These are phyloP conservation scores for Euclidium syriacum DNA, from an alignment of 345 rosid species.

Conservation along the genomic window DNA sequence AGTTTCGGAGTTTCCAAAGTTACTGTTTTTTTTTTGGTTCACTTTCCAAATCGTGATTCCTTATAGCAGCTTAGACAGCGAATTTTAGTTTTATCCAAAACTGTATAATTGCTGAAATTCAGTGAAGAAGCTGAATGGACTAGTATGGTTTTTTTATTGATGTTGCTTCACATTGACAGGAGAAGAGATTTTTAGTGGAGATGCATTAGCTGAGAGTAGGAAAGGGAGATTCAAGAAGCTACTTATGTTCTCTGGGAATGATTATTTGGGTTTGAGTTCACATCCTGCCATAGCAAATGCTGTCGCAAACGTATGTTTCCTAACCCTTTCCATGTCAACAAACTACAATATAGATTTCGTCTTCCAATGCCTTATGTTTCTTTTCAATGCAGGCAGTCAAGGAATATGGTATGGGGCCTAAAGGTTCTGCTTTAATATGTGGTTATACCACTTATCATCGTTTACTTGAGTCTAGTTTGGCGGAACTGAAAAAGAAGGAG, in stretches of 20 bases:
- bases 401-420: constrained; percentile 96
- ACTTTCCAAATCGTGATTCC: not conserved
- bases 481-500: constrained; percentile 87
- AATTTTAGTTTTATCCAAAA: not conserved
- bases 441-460: constrained; percentile 91
- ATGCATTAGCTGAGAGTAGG: constrained; percentile 28
- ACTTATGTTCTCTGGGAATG: constrained; percentile 89
- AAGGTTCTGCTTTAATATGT: constrained; percentile 90
- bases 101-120: not conserved
- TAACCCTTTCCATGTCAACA: not conserved
- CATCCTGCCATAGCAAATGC: constrained; percentile 83
- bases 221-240: constrained; percentile 48
- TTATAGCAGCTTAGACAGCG: not conserved
- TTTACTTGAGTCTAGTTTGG: constrained; percentile 73
- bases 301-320: constrained; percentile 59
- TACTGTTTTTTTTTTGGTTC: not conserved
- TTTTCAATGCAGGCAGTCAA: constrained; percentile 57
- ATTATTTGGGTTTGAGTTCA: constrained; percentile 87
- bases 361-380: not conserved
- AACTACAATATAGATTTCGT: not conserved
- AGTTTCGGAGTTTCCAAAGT: constrained; percentile 33
- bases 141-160: not conserved
- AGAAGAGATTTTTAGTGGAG: constrained; percentile 40
- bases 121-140: not conserved
- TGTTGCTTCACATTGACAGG: constrained; percentile 36